A percentile compares a stretch with the other conserved stretches of the same genome.
phyloP scores from a whole-genome alignment of 768 basidiomycete species.

The Podaxis sp. region DNA sequence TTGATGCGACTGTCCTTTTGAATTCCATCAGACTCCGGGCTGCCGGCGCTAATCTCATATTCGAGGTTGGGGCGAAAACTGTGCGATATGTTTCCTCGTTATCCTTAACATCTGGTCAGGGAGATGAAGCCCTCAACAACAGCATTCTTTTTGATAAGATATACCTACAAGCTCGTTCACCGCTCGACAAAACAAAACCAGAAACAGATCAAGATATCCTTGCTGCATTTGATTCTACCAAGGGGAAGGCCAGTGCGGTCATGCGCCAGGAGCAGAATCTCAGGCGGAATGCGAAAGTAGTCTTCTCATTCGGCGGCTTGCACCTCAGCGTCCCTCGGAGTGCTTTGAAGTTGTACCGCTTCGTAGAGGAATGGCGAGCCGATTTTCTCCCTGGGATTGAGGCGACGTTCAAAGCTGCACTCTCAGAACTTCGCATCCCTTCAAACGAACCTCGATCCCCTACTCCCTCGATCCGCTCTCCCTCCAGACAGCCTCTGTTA shows the following conservation, averaged over 20 bases:
- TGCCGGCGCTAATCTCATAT: conserved; percentile 66
- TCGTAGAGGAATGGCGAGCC: conserved; percentile 79
- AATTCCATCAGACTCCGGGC: conserved; percentile 54
- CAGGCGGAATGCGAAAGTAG: conserved; percentile 39
- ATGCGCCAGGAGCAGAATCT: conserved; percentile 45
- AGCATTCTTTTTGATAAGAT: conserved; percentile 50
- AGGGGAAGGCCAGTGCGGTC: conserved; percentile 46
- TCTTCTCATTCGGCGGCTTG: conserved; percentile 45
- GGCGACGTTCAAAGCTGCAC: conserved; percentile 58
- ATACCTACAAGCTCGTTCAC: conserved; percentile 60
- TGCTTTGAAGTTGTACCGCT: conserved; percentile 74
- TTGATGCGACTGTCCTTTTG: conserved; percentile 43
- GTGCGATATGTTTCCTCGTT: conserved; percentile 39
- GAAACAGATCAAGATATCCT: conserved; percentile 49
- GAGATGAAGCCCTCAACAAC: conserved; percentile 45
- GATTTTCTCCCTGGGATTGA: conserved; percentile 79
- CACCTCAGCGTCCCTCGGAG: conserved; percentile 74
- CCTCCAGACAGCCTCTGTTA: conserved; percentile 30
- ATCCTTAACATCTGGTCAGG: conserved; percentile 26
- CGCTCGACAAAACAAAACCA: conserved; percentile 32
- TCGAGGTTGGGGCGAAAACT: conserved; percentile 53
- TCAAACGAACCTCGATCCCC: conserved; percentile 36
- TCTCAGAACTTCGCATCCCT: conserved; percentile 58
- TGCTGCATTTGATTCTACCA: conserved; percentile 54
- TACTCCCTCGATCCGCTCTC: conserved; percentile 25